Evolutionary conservation across 2,329 filamentous ascomycete genomes (phyloP).

Genomic region (Bipolaris oryzae): DNA sequence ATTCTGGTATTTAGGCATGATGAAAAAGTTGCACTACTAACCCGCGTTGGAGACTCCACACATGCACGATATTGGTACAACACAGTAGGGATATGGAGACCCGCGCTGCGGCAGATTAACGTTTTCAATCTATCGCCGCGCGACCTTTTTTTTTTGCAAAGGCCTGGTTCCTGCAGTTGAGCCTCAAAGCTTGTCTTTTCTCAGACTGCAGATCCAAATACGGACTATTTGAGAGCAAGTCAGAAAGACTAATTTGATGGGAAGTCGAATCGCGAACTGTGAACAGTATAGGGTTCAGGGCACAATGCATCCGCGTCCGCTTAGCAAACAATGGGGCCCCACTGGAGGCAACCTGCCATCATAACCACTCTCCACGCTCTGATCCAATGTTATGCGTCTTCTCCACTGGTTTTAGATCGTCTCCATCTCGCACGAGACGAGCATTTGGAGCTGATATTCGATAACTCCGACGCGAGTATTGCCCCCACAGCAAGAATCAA

Average conservation of each 20-base stretch:
- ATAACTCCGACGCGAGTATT: slow-evolving; percentile 6
- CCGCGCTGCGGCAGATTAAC: slow-evolving; percentile 7
- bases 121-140: neutral
- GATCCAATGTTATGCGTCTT: slow-evolving; percentile 2
- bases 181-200: neutral
- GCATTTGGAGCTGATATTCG: neutral
- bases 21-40: slow-evolving; percentile 3
- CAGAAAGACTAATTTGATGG: neutral
- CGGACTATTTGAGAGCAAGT: neutral
- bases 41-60: slow-evolving; percentile 12
- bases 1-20: slow-evolving; percentile 8
- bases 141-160: neutral
- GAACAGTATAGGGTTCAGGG: no score
- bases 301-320: slow-evolving; percentile 4
- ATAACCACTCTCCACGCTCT: neutral
- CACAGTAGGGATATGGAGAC: neutral
- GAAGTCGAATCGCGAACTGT: neutral
- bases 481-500: slow-evolving; percentile 1
- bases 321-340: neutral
- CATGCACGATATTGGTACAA: neutral
- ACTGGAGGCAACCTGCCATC: neutral
- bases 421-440: neutral
- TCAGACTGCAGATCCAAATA: no score
- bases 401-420: slow-evolving; percentile 4
- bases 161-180: neutral